Conservation (phyloP, 139 green algal genomes). For the Chlamydomonas applanata region DNA sequence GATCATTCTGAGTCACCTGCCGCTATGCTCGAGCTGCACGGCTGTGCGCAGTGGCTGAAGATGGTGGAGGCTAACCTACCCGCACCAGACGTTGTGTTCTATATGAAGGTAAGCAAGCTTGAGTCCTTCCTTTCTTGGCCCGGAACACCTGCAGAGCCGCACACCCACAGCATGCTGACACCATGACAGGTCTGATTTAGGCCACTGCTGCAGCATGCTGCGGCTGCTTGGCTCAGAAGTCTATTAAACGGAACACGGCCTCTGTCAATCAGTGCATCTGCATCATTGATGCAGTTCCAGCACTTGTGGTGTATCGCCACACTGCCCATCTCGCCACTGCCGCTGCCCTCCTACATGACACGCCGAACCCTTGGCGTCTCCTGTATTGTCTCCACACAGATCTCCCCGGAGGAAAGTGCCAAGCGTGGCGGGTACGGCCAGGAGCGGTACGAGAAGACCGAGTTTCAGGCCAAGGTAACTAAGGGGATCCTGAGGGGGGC, state of each 20-base stretch:
- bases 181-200: not conserved
- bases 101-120: conserved; percentile 57
- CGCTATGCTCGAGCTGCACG: not conserved
- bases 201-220: too few relatives aligned
- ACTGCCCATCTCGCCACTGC: too few relatives aligned
- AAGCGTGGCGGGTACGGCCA: conserved; percentile 78
- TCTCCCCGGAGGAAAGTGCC: conserved; percentile 46
- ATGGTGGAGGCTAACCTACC: conserved; percentile 71
- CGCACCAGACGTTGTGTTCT: conserved; percentile 84
- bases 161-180: not conserved
- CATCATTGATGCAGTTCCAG: too few relatives aligned
- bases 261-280: too few relatives aligned
- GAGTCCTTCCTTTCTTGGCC: not conserved
- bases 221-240: too few relatives aligned
- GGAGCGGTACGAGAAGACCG: conserved; percentile 85
- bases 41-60: conserved; percentile 53
- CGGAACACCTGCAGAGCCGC: not conserved
- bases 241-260: too few relatives aligned
- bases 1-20: too few relatives aligned
- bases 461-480: conserved; percentile 70
- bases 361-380: too few relatives aligned
- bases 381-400: too few relatives aligned
- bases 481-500: too few relatives aligned
- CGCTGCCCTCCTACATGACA: too few relatives aligned
- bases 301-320: too few relatives aligned